Evolutionary conservation across 495 filamentous ascomycete genomes (phyloP), one percentile per base, ranked within the genome.

Genomic region (Aspergillus bertholletiae): DNA sequence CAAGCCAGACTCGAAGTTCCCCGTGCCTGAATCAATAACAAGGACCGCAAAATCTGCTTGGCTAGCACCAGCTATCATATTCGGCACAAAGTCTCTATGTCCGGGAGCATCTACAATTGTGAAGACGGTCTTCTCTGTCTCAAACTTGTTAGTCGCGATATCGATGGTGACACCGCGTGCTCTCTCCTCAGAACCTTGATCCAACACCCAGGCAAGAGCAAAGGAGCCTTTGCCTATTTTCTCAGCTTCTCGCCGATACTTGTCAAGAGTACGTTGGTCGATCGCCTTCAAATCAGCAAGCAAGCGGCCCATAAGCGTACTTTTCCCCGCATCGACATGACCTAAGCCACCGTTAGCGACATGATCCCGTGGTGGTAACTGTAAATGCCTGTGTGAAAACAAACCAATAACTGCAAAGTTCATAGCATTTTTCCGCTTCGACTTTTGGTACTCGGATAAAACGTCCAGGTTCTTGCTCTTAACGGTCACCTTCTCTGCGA

Each of bases 271-370:
- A 34, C 91, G 78, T 62, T 94, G 84, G 57, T 96, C 87, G 6
- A 97, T 84, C 1, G 92, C 90, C 24, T 89, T 86, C 34, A 95
- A 80, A 63, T 97, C 95, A 27, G 89, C 87, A 17, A 98, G 77
- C n/a, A 98, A 73, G 15, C 94, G 84, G 9, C 94, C 94, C 95
- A 97, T 97, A 17, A 98, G 77, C 15, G 94, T 98, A 71, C 91
- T 96, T 72, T 98, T 98, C 26, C 94, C 94, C 40, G 93, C 91
- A 71, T 98, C 94, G 43, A 98, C 94, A 71, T 98, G 94, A 32
- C 94, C 91, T 92, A 9, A 5, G 20, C 26, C 21, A 27, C 17
- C 18, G 27, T 70, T 46, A 73, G 58, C 32, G 35, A 22, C 5
- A 18, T 23, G 24, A 15, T 20, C 5, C 8, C n/a, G 11, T 15